Percentiles rank a stretch among this genome's conserved stretches.
phyloP scores from a whole-genome alignment of 225 moss, liverwort and hornwort species.

The Marchantia paleacea region DNA sequence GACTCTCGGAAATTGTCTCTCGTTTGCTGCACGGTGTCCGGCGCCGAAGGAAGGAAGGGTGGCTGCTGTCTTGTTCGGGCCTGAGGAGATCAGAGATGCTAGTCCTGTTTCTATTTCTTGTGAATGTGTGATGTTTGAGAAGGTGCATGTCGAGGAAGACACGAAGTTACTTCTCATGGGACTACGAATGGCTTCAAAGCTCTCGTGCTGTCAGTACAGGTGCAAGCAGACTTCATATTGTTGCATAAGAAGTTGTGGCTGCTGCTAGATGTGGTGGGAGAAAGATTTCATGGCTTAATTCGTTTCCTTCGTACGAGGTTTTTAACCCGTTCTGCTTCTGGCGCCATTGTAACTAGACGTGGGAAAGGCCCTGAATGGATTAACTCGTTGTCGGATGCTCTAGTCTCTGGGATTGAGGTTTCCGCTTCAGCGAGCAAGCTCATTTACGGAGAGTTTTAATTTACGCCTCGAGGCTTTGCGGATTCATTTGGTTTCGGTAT shows the following conservation, averaged over 20 bases:
- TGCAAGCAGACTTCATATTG: neutral
- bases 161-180: neutral
- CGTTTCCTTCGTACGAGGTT: neutral
- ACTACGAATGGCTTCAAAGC: neutral
- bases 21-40: neutral
- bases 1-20: neutral
- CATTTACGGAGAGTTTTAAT: neutral
- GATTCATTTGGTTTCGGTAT: slow-evolving; percentile 32
- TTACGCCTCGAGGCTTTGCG: neutral
- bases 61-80: neutral
- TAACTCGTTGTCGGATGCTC: neutral
- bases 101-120: too few relatives aligned
- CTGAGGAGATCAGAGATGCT: neutral
- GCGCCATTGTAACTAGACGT: neutral
- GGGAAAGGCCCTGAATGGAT: neutral
- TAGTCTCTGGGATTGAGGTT: neutral
- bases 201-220: neutral
- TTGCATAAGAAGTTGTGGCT: neutral
- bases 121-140: neutral
- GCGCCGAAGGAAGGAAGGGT: neutral
- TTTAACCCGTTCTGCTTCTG: neutral
- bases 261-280: neutral
- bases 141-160: neutral
- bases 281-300: neutral
- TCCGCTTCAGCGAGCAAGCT: neutral